Base-by-base conservation (phyloP, 768 basidiomycete species). In the Gyrodon lividus region DNA sequence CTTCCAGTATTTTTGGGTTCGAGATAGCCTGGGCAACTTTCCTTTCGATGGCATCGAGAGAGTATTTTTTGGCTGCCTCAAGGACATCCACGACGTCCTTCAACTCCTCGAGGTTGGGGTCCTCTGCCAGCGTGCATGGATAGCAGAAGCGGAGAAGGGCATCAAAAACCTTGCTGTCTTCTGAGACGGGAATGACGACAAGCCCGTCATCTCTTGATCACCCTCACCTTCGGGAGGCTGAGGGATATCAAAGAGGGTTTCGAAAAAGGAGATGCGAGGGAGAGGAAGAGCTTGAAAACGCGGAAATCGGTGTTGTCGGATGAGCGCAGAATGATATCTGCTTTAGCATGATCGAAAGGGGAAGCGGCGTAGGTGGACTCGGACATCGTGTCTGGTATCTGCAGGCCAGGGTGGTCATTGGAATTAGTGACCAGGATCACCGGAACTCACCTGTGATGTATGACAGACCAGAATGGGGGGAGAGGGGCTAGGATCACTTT, bases 251-350 rank as follows among this genome's bases (percentile, higher is more conserved):
- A 72, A 68, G 51, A 74, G 65, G 20, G 59, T 59, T 17, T 60
- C 54, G 42, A 71, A 75, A 41, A 71, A 59, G 67, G 59, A 12
- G 71, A 72, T 0, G 71, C 61, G 22, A 67, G 59, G 20, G 60
- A 57, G 14, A 72, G 66, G 31, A 72, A 63, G 4, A 59, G 50
- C 13, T 60, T 69, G 52, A 71, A 68, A 16, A 70, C 56, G 16
- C 51, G 59, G 39, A 72, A 56, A 34, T 72, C 56, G 24, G 70
- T 43, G 4, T 58, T 51, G 48, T 67, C 66, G 13, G 52, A 57
- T 17, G 65, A 61, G 13, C 57, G 63, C 9, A 67, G n/a, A 19
- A 65, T 59, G 46, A 63, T 30, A 19, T 65, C 56, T 14, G 48
- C 53, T 39, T 66, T 55, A 3, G 40, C 19, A 12, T 65, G 60